phyloP scores from a whole-genome alignment of 1,284 basidiomycete species.

The Boletus semigastroideus region DNA sequence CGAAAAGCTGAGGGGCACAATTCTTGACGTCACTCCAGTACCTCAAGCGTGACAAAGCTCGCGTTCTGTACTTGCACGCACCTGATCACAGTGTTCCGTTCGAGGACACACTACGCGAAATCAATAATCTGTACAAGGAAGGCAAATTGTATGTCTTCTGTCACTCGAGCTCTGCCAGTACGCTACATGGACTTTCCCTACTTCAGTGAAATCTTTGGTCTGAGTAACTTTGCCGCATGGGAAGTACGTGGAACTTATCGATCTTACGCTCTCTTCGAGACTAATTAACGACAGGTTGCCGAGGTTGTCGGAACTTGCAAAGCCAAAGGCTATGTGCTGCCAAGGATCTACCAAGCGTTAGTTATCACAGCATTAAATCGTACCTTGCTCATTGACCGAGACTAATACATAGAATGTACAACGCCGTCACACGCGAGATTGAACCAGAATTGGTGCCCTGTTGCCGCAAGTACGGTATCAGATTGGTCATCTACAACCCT shows the following conservation, averaged over 20 bases:
- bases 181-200: neutral
- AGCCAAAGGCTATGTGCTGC: slow-evolving; percentile 49
- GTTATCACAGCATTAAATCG: neutral
- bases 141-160: slow-evolving; percentile 34
- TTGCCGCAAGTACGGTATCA: slow-evolving; percentile 52
- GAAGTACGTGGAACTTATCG: slow-evolving; percentile 12
- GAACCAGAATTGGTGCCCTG: slow-evolving; percentile 58
- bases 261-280: neutral
- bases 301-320: slow-evolving; percentile 54
- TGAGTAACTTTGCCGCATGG: slow-evolving; percentile 32
- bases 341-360: slow-evolving; percentile 52
- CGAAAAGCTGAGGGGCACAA: slow-evolving; percentile 30
- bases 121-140: slow-evolving; percentile 45
- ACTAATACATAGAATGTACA: slow-evolving; percentile 47
- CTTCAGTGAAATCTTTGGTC: slow-evolving; percentile 29
- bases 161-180: neutral
- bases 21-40: slow-evolving; percentile 36
- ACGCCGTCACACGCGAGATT: slow-evolving; percentile 51
- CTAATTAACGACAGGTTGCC: slow-evolving; percentile 41
- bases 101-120: slow-evolving; percentile 46
- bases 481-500: slow-evolving; percentile 47
- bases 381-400: neutral
- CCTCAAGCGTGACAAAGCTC: slow-evolving; percentile 34
- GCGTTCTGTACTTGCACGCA: slow-evolving; percentile 51
- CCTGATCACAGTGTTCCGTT: slow-evolving; percentile 51